phyloP scores from a whole-genome alignment of 2,329 filamentous ascomycete genomes.

The Diaporthe citri region DNA sequence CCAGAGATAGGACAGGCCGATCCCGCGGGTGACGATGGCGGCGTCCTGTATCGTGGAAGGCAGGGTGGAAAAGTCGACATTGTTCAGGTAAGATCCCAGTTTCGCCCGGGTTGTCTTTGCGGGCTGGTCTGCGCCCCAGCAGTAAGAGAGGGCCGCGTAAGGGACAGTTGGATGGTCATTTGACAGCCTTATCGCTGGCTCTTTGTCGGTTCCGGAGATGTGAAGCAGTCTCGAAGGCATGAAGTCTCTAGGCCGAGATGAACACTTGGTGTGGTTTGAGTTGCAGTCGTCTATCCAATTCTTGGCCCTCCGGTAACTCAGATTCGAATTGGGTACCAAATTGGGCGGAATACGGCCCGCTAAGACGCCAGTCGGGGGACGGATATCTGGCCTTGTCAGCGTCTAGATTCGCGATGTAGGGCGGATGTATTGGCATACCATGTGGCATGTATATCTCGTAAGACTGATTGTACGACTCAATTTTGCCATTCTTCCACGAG shows the following conservation, averaged over 20 bases:
- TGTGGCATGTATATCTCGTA: background rate
- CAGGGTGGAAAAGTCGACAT: background rate
- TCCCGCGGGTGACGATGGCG: background rate
- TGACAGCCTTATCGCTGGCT: background rate
- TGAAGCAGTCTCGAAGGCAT: background rate
- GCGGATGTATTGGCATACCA: background rate
- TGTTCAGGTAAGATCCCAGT: background rate
- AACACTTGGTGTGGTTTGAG: background rate
- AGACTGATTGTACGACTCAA: background rate
- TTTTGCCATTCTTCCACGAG: background rate
- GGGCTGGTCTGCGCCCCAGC: background rate
- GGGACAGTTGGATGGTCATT: background rate
- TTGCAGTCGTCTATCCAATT: background rate
- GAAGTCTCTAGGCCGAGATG: background rate
- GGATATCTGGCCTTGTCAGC: background rate
- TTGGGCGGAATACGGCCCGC: background rate
- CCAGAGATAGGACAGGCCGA: background rate
- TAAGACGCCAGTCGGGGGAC: background rate
- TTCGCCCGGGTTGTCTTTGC: background rate
- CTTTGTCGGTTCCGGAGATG: background rate
- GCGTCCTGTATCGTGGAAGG: background rate
- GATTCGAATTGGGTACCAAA: background rate
- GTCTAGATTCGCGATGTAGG: background rate
- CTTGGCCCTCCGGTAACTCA: background rate
- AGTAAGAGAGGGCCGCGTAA: background rate